Evolutionary conservation across 805 yeast species (phyloP), one percentile per base, ranked within the genome.

Genomic region (Komagataella populi): DNA sequence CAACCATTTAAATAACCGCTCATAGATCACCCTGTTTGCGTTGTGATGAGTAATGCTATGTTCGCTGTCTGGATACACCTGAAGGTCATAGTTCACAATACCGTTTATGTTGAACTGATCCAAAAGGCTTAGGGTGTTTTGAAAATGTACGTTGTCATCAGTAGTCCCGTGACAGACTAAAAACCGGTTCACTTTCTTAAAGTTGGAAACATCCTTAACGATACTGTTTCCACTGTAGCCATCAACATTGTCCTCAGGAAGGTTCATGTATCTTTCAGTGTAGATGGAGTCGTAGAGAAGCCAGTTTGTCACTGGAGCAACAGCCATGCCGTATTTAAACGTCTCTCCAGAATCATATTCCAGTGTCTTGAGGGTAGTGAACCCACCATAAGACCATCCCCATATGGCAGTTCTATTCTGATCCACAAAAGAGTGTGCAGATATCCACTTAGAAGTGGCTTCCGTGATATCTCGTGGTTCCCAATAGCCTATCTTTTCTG

Each of bases 311-410:
- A 86, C 95, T 0, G 95, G 95, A 0, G 95, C 95, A 46, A 86
- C 89, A 0, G 90, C 80, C 72, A 84, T 78, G 6, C 91, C 93
- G 60, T 75, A 86, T 54, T 81, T 80, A 69, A 86, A 85, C 0
- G 74, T 72, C 6, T 75, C 64, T 5, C 86, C 82, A 12, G 63
- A 59, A 60, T 86, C 95, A 48, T 69, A 71, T 62, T 86, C 95
- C 39, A 85, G 61, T 0, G 90, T 83, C 62, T 86, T 86, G 50
- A 86, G 65, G 0, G 91, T 81, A 6, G 83, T 71, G 60, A 82
- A 86, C 0, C 91, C 95, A 51, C 95, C 95, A 63, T 84, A 86
- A 0, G 90, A 83, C 90, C 93, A 86, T 14, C 95, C 95, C 90
- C 93, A 86, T 44, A 85, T 73, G 0, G 88, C 87, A 3, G 83